Percentiles rank a stretch among this genome's conserved stretches.
phyloP scores from a whole-genome alignment of 768 basidiomycete genomes.

The Kwoniella botswanensis region DNA sequence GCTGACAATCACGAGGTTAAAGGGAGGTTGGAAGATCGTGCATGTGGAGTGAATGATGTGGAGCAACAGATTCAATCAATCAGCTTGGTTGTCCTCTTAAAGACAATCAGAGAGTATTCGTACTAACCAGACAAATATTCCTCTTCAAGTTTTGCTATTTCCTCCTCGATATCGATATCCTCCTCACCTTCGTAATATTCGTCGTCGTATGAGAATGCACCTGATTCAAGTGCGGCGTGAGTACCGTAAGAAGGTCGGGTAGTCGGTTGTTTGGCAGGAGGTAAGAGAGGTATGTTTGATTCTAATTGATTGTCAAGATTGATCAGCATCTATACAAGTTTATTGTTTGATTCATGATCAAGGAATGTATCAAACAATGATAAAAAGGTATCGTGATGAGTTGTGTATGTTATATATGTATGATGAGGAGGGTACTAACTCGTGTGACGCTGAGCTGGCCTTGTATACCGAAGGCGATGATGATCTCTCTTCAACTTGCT shows the following conservation, averaged over 20 bases:
- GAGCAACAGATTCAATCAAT: neutral
- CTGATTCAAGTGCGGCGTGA: constrained; percentile 29
- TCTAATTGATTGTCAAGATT: neutral
- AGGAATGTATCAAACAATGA: neutral
- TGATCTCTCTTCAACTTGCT: neutral
- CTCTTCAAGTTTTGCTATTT: constrained; percentile 35
- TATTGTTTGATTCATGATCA: neutral
- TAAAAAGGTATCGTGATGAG: neutral
- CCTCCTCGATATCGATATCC: constrained; percentile 43
- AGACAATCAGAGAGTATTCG: neutral
- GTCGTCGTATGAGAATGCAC: constrained; percentile 40
- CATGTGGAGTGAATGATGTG: neutral
- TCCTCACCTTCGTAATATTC: constrained; percentile 48
- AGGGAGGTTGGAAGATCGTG: neutral
- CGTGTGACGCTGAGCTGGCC: neutral
- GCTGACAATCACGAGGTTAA: constrained; percentile 20
- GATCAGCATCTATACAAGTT: neutral
- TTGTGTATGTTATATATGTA: neutral
- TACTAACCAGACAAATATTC: constrained; percentile 15
- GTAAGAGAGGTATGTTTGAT: neutral
- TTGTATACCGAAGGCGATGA: neutral
- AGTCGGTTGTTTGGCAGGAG: constrained; percentile 8
- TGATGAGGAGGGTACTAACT: constrained; percentile 9
- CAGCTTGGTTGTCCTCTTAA: neutral
- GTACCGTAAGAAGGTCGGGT: constrained; percentile 31